phyloP scores from a whole-genome alignment of 768 basidiomycete genomes.

The Hygrocybe punicea region DNA sequence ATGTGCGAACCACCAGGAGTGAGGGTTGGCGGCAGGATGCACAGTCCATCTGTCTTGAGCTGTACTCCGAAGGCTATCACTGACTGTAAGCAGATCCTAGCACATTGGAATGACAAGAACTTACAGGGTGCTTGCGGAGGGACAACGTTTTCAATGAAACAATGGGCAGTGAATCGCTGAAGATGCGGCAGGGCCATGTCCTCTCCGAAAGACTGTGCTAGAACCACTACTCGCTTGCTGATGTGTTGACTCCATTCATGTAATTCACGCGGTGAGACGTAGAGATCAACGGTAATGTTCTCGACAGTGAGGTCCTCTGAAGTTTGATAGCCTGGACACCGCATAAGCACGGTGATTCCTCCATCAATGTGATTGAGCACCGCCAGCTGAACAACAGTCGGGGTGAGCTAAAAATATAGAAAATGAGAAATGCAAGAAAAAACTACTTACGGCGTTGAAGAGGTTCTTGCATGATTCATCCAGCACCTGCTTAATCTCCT shows the following conservation, averaged over 20 bases:
- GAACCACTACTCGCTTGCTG: not conserved
- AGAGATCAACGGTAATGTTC: no score
- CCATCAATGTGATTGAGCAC: no score
- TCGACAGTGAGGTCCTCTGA: no score
- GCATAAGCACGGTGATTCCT: no score
- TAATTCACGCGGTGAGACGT: no score
- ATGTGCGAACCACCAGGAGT: not conserved
- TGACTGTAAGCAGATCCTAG: not conserved
- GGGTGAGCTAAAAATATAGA: no score
- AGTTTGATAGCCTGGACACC: no score
- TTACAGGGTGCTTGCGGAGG: not conserved
- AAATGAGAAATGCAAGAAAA: no score
- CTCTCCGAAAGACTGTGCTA: not conserved
- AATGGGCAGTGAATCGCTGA: not conserved
- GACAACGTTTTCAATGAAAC: not conserved
- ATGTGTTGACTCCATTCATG: not conserved
- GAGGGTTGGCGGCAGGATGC: not conserved
- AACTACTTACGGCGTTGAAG: no score
- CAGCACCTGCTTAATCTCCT: no score
- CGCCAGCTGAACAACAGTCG: no score
- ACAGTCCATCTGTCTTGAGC: not conserved
- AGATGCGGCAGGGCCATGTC: not conserved
- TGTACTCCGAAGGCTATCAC: not conserved
- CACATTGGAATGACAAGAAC: not conserved
- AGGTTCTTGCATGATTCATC: no score